Evolutionary conservation across 1,284 basidiomycete genomes (phyloP), one percentile per base, ranked within the genome.

Genomic region (Lentinus polychrous): DNA sequence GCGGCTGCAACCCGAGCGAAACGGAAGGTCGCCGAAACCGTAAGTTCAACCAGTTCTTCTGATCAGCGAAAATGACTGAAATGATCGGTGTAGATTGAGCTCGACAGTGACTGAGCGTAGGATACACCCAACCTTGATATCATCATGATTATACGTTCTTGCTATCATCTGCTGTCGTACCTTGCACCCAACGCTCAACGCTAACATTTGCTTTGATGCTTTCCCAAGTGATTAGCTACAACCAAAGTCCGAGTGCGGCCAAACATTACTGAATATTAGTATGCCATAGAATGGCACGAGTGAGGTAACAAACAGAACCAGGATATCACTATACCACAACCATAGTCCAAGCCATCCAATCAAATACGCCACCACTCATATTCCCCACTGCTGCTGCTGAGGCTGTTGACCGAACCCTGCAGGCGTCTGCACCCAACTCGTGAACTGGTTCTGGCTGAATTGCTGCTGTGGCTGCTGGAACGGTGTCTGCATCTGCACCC

Each of bases 381-480:
- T 48, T 4, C 31, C 39, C 37, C 44, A 51, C 55, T 57, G 54
- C 45, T 53, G 55, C 49, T 57, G 58, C 39, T 51, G 55, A 43
- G 52, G 57, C 45, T 51, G 45, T 18, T 39, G 36, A 20, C n/a
- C 18, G 15, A 38, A 38, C 38, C 42, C 47, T 42, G 43, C 55
- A 45, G 55, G 56, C 34, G 52, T 53, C 27, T 55, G 50, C 49
- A 63, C 48, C 57, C 60, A 63, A 24, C 59, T 60, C 2, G 62
- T 63, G 48, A 66, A 68, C 45, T 62, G 60, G 50, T 61, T 66
- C 42, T 27, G 27, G 10, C 46, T 50, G 36, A 45, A 54, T n/a
- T 49, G 24, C 17, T 51, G 50, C 43, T 33, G 38, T 23, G 32
- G 48, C 40, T 58, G 49, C 17, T 52, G 59, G 20, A 49, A 49